phyloP scores from a whole-genome alignment of 2,329 filamentous ascomycete species.

The Neofusicoccum cordaticola region DNA sequence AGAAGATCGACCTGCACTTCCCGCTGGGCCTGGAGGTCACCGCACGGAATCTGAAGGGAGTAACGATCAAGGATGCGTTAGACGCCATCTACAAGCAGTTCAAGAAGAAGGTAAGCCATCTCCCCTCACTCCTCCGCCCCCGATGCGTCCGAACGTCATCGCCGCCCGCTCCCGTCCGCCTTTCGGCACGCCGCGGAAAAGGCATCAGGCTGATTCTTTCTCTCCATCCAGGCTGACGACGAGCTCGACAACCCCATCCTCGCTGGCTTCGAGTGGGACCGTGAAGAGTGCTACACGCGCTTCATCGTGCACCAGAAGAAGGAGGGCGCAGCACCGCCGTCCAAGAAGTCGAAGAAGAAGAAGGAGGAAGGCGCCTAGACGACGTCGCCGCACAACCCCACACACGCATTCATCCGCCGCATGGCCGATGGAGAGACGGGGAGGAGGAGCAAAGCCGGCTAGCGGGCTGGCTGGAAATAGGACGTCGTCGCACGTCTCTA shows the following conservation, averaged over 20 bases:
- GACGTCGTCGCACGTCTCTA: neutral
- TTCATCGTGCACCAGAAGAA: conserved; percentile 83
- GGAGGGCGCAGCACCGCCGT: conserved; percentile 51
- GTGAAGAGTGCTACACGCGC: conserved; percentile 83
- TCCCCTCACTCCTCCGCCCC: neutral
- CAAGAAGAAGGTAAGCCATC: conserved; percentile 80
- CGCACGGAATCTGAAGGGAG: conserved; percentile 86
- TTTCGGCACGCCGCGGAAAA: neutral
- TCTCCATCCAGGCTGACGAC: conserved; percentile 69
- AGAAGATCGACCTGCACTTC: conserved; percentile 93
- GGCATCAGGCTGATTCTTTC: neutral
- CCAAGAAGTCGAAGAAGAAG: conserved; percentile 41
- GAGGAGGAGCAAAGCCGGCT: neutral
- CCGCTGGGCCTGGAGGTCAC: conserved; percentile 82
- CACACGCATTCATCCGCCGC: neutral
- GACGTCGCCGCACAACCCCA: neutral
- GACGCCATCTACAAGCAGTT: conserved; percentile 95
- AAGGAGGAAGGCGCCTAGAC: conserved; percentile 24
- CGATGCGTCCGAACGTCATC: too few relatives aligned
- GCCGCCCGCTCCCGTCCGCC: neutral
- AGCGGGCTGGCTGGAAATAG: neutral
- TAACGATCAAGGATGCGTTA: conserved; percentile 94
- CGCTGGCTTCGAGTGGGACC: conserved; percentile 94
- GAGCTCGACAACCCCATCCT: conserved; percentile 86
- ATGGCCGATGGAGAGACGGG: neutral